A percentile compares a stretch with the other conserved stretches of the same genome.
phyloP scores from a whole-genome alignment of 2,329 filamentous ascomycete genomes.

The Calonectria pseudoturangicola region DNA sequence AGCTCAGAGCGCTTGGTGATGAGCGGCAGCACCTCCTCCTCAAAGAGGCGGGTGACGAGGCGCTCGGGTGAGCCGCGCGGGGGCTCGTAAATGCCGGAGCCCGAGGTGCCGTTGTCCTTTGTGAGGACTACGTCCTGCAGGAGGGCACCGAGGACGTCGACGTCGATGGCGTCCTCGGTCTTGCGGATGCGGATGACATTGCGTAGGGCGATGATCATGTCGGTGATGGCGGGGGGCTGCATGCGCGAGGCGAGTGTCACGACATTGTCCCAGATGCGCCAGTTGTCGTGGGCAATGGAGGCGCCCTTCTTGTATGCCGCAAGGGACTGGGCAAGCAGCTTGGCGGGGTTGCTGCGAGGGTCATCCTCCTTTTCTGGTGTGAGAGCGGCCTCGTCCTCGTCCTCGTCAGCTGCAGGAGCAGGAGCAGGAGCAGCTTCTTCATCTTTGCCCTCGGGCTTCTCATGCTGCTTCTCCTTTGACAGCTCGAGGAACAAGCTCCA shows the following conservation, averaged over 20 bases:
- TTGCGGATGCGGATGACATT: conserved; percentile 85
- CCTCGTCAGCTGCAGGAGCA: conserved; percentile 50
- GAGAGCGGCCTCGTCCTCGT: conserved; percentile 55
- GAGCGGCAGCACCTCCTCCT: conserved; percentile 84
- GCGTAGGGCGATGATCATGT: conserved; percentile 84
- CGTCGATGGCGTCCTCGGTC: conserved; percentile 87
- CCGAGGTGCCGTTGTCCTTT: conserved; percentile 58
- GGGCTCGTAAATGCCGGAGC: conserved; percentile 57
- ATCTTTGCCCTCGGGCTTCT: conserved; percentile 48
- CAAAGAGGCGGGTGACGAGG: conserved; percentile 82
- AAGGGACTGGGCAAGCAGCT: conserved; percentile 83
- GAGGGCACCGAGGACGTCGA: conserved; percentile 81
- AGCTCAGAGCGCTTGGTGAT: conserved; percentile 87
- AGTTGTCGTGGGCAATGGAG: conserved; percentile 87
- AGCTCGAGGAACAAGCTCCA: conserved; percentile 79
- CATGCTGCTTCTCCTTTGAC: conserved; percentile 61
- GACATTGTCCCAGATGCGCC: conserved; percentile 97
- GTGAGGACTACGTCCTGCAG: conserved; percentile 80
- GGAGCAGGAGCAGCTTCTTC: conserved; percentile 54
- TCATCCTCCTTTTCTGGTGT: conserved; percentile 52
- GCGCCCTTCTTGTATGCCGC: conserved; percentile 92
- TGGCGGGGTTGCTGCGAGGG: conserved; percentile 69
- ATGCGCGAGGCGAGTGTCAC: conserved; percentile 89
- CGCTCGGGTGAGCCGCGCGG: conserved; percentile 76
- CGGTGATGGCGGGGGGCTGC: conserved; percentile 82